Evolutionary conservation across 2,329 filamentous ascomycete genomes (phyloP).

Genomic region (Penicillium sp.): DNA sequence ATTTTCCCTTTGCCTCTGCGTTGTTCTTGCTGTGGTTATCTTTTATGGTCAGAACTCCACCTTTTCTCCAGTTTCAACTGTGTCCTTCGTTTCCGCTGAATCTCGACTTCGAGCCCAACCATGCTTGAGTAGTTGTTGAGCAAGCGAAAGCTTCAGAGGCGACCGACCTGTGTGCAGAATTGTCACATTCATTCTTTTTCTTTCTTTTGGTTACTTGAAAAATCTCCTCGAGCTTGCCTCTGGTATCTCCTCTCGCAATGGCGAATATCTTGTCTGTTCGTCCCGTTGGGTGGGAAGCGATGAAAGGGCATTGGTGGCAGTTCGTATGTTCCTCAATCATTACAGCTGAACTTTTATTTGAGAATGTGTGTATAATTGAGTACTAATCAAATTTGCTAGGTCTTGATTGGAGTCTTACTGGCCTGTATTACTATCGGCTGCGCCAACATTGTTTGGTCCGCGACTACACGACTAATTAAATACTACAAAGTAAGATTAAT

Average conservation of each 20-base stretch:
- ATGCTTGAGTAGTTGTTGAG: too few species aligned
- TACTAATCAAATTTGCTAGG: constrained; percentile 23
- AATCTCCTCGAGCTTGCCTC: too few species aligned
- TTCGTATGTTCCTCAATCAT: constrained; percentile 29
- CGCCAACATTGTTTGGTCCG: constrained; percentile 28
- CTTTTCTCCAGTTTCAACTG: too few species aligned
- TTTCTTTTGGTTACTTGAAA: too few species aligned
- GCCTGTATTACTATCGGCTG: constrained; percentile 26
- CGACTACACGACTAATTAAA: constrained; percentile 17
- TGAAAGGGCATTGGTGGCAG: constrained; percentile 42
- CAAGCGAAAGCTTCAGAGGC: too few species aligned
- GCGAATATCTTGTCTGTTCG: constrained; percentile 25
- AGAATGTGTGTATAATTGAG: background rate
- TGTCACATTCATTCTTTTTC: background rate
- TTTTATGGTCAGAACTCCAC: too few species aligned
- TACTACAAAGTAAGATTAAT: constrained; percentile 27
- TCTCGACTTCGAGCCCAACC: too few species aligned
- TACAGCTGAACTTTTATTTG: constrained; percentile 3
- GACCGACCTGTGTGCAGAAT: too few species aligned
- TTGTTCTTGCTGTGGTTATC: too few species aligned
- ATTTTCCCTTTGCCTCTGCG: background rate
- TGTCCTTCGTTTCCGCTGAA: too few species aligned
- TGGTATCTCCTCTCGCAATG: constrained; percentile 24
- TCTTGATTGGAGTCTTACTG: constrained; percentile 33
- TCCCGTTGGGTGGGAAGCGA: constrained; percentile 32